Evolutionary conservation across 768 basidiomycete species (phyloP).

Genomic region (Leccinum sublutescens): DNA sequence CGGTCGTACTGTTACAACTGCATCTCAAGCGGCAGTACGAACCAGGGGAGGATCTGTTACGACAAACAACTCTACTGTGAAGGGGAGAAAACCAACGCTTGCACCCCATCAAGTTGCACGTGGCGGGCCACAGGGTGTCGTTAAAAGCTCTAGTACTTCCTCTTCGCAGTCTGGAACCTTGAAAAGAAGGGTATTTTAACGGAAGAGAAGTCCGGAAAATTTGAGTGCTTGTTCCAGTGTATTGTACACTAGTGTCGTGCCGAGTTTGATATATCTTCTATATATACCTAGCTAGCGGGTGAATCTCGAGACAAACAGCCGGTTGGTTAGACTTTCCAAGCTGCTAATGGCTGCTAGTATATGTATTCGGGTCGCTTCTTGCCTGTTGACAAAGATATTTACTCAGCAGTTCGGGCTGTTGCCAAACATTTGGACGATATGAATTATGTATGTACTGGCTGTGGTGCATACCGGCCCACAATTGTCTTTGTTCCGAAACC

Average conservation of each 20-base stretch:
- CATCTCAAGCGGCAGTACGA: slow-evolving; percentile 11
- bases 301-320: neutral
- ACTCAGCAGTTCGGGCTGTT: neutral
- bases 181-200: slow-evolving; percentile 19
- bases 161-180: slow-evolving; percentile 28
- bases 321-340: neutral
- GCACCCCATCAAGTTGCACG: slow-evolving; percentile 11
- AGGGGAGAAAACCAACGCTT: slow-evolving; percentile 12
- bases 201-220: neutral
- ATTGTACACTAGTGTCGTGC: slow-evolving; percentile 27
- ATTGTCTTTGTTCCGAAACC: neutral
- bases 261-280: slow-evolving; percentile 6
- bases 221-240: neutral
- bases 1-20: slow-evolving; percentile 7
- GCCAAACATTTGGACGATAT: neutral
- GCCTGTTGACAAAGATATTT: neutral
- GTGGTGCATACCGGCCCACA: neutral
- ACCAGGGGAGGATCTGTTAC: slow-evolving; percentile 12
- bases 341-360: neutral
- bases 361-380: neutral
- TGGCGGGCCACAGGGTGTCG: slow-evolving; percentile 11
- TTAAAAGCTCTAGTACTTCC: slow-evolving; percentile 24
- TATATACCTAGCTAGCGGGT: neutral
- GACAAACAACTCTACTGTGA: slow-evolving; percentile 9
- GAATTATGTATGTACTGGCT: neutral